Evolutionary conservation across 306 rosid genomes (phyloP).

Genomic region (Senna tora): DNA sequence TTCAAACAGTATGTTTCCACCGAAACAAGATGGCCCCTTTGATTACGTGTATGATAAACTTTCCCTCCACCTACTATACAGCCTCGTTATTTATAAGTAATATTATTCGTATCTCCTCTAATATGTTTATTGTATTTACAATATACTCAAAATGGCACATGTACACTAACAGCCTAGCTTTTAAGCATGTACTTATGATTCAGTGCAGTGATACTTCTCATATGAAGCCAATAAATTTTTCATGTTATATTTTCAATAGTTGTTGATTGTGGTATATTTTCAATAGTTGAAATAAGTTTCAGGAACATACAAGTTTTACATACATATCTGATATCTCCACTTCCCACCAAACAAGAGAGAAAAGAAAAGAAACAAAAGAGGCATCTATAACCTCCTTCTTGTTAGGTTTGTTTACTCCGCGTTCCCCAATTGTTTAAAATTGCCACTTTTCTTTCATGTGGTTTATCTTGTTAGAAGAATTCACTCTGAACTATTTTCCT

Average conservation of each 20-base stretch:
- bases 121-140: background rate
- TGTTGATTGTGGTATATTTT: slow-evolving; percentile 11
- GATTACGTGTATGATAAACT: slow-evolving; percentile 3
- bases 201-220: slow-evolving; percentile 18
- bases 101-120: background rate
- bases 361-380: background rate
- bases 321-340: background rate
- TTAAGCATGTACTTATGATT: background rate
- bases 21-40: background rate
- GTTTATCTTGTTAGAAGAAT: background rate
- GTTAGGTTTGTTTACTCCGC: background rate
- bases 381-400: background rate
- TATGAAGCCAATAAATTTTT: slow-evolving; percentile 9
- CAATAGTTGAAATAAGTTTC: slow-evolving; percentile 3
- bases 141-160: background rate
- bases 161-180: background rate
- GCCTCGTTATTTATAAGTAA: background rate
- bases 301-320: background rate
- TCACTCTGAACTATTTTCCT: background rate
- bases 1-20: background rate
- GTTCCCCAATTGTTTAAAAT: background rate
- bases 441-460: background rate
- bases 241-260: slow-evolving; percentile 4
- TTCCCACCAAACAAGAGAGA: background rate
- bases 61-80: background rate